Conservation (phyloP, 805 yeast species). For the Candida incommunis region DNA sequence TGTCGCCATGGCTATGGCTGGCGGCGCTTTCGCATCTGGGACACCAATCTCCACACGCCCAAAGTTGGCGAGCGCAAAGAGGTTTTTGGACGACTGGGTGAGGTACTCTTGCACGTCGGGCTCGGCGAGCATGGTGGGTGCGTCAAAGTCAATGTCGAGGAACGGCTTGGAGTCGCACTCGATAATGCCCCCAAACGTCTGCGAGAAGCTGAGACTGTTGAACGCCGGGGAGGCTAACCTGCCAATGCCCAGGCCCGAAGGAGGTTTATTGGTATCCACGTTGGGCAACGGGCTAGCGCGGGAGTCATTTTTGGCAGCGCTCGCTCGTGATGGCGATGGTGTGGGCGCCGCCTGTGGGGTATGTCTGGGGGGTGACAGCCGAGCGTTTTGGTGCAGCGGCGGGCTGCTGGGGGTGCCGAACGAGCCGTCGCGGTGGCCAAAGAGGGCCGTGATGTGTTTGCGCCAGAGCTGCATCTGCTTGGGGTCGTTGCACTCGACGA, state of each 20-base stretch:
- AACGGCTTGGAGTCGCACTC: background rate
- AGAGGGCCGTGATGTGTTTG: background rate
- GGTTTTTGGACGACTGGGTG: background rate
- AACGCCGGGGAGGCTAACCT: background rate
- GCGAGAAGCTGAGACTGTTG: background rate
- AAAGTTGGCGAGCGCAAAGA: background rate
- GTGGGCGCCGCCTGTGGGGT: background rate
- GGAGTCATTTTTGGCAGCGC: background rate
- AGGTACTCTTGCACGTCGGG: background rate
- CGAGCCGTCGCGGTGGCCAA: background rate
- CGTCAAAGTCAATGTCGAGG: background rate
- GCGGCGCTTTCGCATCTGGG: background rate
- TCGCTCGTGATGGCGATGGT: background rate
- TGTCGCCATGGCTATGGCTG: background rate
- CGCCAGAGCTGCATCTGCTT: conserved; percentile 1
- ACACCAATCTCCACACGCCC: background rate
- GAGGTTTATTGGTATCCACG: background rate
- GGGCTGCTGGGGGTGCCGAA: background rate
- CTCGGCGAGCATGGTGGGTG: background rate
- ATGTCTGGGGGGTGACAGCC: background rate
- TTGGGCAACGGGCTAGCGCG: background rate
- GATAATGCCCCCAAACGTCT: background rate
- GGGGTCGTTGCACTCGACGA: background rate
- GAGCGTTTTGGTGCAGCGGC: background rate
- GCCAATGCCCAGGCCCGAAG: background rate